phyloP scores from a whole-genome alignment of 148 eudicot species.

The Diospyros kaki region DNA sequence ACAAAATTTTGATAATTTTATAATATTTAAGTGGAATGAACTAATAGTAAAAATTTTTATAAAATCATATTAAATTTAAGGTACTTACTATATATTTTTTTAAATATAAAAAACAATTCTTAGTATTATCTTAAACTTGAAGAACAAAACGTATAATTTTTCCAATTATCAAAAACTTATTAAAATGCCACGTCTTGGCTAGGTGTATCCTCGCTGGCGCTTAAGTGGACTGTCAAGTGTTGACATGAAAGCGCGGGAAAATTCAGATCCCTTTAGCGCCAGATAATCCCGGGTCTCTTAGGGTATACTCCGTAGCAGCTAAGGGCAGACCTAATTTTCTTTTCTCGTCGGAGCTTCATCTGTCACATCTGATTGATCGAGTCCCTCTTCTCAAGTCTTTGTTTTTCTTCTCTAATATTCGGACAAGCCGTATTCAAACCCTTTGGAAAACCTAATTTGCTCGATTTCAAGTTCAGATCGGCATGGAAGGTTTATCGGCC shows the following conservation, averaged over 20 bases:
- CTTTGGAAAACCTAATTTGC: constrained; percentile 22
- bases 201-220: too few species aligned
- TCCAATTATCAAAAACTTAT: too few species aligned
- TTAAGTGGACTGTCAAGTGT: too few species aligned
- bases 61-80: too few species aligned
- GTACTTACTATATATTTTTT: too few species aligned
- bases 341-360: neutral
- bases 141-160: too few species aligned
- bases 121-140: too few species aligned
- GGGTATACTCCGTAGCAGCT: neutral
- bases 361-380: neutral
- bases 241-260: constrained; percentile 34
- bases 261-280: constrained; percentile 14
- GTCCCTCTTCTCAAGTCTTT: neutral
- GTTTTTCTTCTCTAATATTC: neutral
- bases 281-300: neutral
- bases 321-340: neutral
- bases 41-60: too few species aligned
- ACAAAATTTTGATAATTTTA: too few species aligned
- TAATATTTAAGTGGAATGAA: too few species aligned
- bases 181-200: too few species aligned
- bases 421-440: neutral
- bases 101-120: too few species aligned
- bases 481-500: constrained; percentile 67
- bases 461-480: constrained; percentile 12